Evolutionary conservation across 345 rosid species (phyloP).

Genomic region (Diplotaxis tenuifolia): DNA sequence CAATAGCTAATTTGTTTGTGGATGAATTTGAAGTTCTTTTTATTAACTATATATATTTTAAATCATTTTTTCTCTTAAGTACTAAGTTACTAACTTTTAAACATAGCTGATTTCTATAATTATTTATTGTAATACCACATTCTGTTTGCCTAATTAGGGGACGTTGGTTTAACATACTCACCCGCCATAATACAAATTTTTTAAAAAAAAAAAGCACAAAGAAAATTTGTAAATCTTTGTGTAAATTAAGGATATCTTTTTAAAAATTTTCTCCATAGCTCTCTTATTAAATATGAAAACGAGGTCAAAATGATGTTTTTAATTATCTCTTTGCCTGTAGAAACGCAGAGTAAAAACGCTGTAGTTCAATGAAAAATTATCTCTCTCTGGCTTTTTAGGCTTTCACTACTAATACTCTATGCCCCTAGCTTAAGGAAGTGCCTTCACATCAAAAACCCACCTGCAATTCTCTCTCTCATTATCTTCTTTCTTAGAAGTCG

Average conservation of each 20-base stretch:
- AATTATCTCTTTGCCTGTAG: conserved; percentile 14
- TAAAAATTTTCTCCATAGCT: background rate
- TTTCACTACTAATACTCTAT: conserved; percentile 40
- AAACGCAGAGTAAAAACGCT: background rate
- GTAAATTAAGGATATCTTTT: background rate
- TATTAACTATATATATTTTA: background rate
- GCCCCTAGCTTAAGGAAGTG: conserved; percentile 46
- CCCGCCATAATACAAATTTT: background rate
- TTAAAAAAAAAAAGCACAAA: background rate
- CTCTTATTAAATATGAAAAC: background rate
- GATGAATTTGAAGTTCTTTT: background rate
- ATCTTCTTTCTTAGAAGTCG: background rate
- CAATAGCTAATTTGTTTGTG: conserved; percentile 1
- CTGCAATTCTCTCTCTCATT: conserved; percentile 28
- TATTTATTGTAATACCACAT: background rate
- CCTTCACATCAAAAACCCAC: conserved; percentile 50
- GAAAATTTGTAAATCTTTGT: background rate
- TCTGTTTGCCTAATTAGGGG: too few relatives aligned
- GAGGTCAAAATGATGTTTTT: conserved; percentile 18
- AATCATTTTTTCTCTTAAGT: background rate
- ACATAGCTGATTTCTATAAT: background rate
- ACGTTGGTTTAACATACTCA: background rate
- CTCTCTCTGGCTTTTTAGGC: conserved; percentile 22
- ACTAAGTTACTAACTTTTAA: background rate
- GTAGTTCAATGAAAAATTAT: too few relatives aligned